Evolutionary conservation across 768 basidiomycete species (phyloP).

Genomic region (Dendrothele bispora): DNA sequence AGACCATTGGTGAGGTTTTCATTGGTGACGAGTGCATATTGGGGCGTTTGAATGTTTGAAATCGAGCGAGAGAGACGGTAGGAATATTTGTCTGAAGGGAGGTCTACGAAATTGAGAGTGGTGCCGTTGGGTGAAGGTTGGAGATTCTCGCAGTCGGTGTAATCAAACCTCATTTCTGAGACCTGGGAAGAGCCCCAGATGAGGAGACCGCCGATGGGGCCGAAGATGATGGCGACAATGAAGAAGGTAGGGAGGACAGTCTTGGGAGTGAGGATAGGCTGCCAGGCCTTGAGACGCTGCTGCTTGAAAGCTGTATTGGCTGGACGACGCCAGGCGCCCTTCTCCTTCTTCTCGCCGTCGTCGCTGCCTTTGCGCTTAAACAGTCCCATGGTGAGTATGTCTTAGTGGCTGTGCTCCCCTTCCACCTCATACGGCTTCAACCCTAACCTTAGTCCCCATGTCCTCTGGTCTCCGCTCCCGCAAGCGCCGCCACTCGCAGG

Average conservation of each 20-base stretch:
- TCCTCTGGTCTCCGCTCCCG: no score
- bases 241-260: constrained; percentile 97
- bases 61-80: constrained; percentile 62
- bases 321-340: constrained; percentile 81
- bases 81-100: constrained; percentile 68
- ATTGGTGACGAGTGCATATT: constrained; percentile 74
- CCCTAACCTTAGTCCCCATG: no score
- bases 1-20: constrained; percentile 43
- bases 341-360: constrained; percentile 63
- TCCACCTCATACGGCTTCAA: no score
- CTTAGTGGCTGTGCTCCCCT: no score
- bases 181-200: constrained; percentile 86
- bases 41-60: constrained; percentile 59
- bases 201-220: constrained; percentile 92
- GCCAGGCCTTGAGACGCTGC: constrained; percentile 99
- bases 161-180: constrained; percentile 93
- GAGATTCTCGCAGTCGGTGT: constrained; percentile 84
- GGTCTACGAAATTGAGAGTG: constrained; percentile 39
- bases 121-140: constrained; percentile 39
- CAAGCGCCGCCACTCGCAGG: constrained; percentile 5
- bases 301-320: constrained; percentile 99
- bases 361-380: constrained; percentile 4
- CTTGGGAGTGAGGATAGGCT: constrained; percentile 97
- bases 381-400: constrained; percentile 8
- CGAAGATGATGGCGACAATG: constrained; percentile 92